Evolutionary conservation across 2,329 filamentous ascomycete genomes (phyloP).

Genomic region (Colletotrichum lindemuthianum): DNA sequence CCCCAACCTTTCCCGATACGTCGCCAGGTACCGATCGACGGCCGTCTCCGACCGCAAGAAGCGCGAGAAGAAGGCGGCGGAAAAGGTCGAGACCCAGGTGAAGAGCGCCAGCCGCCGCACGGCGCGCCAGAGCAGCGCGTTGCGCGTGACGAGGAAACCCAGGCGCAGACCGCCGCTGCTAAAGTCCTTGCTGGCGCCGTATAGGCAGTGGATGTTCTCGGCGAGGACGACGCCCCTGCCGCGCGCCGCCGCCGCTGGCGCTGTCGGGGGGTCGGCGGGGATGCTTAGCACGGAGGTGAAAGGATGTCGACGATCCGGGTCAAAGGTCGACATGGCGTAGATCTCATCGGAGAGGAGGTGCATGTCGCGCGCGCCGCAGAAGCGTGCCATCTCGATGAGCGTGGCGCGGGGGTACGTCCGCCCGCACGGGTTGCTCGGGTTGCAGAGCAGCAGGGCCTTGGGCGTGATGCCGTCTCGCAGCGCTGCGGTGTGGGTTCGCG

Average conservation of each 20-base stretch:
- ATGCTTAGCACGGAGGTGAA: conserved; percentile 26
- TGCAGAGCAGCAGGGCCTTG: conserved; percentile 20
- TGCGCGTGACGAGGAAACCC: conserved; percentile 19
- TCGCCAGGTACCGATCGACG: neutral
- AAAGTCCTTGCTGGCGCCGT: conserved; percentile 25
- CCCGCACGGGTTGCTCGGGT: conserved; percentile 18
- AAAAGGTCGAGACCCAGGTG: conserved; percentile 11
- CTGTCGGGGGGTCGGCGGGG: neutral
- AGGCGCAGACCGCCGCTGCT: conserved; percentile 15
- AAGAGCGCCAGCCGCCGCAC: neutral
- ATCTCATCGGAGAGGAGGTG: conserved; percentile 22
- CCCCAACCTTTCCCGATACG: conserved; percentile 11
- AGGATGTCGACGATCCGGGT: neutral
- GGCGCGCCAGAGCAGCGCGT: conserved; percentile 1
- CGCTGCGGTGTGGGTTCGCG: neutral
- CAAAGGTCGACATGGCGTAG: conserved; percentile 17
- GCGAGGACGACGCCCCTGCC: neutral
- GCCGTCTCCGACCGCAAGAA: neutral
- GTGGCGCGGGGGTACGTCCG: neutral
- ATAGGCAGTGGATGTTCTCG: conserved; percentile 20
- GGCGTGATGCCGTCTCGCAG: neutral
- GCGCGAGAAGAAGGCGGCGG: neutral
- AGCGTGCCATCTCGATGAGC: conserved; percentile 1
- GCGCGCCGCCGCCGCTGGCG: no score
- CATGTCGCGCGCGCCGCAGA: conserved; percentile 12